Base-by-base conservation (phyloP, 208 protist species). In the Crithidia expoeki region DNA sequence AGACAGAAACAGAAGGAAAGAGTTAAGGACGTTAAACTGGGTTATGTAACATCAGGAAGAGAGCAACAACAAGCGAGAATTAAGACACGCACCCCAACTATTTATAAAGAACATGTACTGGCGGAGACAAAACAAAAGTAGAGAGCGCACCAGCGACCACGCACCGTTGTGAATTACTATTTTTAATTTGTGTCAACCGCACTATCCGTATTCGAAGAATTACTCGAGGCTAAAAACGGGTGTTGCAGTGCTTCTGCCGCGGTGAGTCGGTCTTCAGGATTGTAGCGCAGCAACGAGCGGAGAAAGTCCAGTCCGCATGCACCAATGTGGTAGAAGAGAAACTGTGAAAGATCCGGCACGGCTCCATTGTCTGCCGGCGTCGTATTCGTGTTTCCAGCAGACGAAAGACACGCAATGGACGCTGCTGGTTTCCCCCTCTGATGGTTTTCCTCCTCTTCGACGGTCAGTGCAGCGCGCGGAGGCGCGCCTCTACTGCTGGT, bases 211-310 rank as follows among this genome's bases (percentile, higher is more conserved):
- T 12, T 10, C 40, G 3, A 23, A 4, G 9, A 27, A 7, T 33
- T 12, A 17, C 4, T 2, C 12, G 56, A 25, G 6, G 56, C 14
- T 27, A 80, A 46, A 46, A 80, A 80, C 2, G 84, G 81, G 59
- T 93, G 87, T 10, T 61, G 64, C 52, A 93, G 66, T 14, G 87
- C 87, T 32, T 90, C 82, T 17, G 64, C 57, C 0, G 83, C 85
- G 1, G 75, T 85, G 42, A 93, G 62, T 23, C 87, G 80, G 12
- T 79, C 53, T 3, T 60, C 52, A 1, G 87, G 87, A 34, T 93
- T 79, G 65, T 87, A 93, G 9, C 68, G 56, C 14, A 90, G 66
- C 44, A 88, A 40, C 19, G 59, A 58, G 9, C 74, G 70, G 34
- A 93, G 57, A 2, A 93, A 68, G 49, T 89, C 79, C 17, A 86